A percentile compares a stretch with the other conserved stretches of the same genome.
phyloP scores from a whole-genome alignment of 495 filamentous ascomycete species.

The Sphaerosporella brunnea region DNA sequence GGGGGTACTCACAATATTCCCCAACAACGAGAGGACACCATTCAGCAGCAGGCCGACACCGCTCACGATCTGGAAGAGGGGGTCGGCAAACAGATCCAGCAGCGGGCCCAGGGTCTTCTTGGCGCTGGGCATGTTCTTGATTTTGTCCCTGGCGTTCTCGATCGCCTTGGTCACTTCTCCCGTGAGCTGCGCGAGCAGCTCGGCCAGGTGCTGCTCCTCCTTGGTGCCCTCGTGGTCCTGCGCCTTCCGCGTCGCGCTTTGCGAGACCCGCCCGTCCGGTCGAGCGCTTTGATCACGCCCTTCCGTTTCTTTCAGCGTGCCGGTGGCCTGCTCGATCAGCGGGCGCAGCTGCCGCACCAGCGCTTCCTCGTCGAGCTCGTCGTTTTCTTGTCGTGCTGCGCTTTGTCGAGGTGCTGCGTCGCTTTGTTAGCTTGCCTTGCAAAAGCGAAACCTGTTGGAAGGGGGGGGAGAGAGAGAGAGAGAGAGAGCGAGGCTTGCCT shows the following conservation, averaged over 20 bases:
- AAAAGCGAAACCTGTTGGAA: too few species aligned
- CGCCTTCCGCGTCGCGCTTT: slow-evolving; percentile 70
- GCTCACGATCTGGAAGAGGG: slow-evolving; percentile 81
- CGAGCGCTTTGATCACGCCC: slow-evolving; percentile 79
- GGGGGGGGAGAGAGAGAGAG: slow-evolving; percentile 6
- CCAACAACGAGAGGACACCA: slow-evolving; percentile 70
- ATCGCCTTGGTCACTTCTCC: slow-evolving; percentile 53
- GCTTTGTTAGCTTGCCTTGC: neutral
- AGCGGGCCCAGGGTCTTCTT: slow-evolving; percentile 88
- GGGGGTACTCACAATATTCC: slow-evolving; percentile 36
- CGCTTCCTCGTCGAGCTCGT: slow-evolving; percentile 79
- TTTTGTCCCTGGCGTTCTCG: slow-evolving; percentile 66
- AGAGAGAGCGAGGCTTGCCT: too few species aligned
- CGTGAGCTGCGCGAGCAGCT: slow-evolving; percentile 58
- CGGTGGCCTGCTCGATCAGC: slow-evolving; percentile 64
- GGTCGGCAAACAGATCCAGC: slow-evolving; percentile 61
- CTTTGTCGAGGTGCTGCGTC: slow-evolving; percentile 50
- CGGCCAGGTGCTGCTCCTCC: slow-evolving; percentile 72
- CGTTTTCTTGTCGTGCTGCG: slow-evolving; percentile 58
- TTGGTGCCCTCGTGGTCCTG: slow-evolving; percentile 65
- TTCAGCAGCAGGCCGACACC: slow-evolving; percentile 70
- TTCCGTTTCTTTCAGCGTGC: slow-evolving; percentile 73
- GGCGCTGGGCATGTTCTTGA: slow-evolving; percentile 63
- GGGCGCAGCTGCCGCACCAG: slow-evolving; percentile 74
- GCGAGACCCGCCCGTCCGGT: slow-evolving; percentile 67